Conservation (phyloP, 2,329 filamentous ascomycete species). For the Phaeosphaeriaceae sp. region DNA sequence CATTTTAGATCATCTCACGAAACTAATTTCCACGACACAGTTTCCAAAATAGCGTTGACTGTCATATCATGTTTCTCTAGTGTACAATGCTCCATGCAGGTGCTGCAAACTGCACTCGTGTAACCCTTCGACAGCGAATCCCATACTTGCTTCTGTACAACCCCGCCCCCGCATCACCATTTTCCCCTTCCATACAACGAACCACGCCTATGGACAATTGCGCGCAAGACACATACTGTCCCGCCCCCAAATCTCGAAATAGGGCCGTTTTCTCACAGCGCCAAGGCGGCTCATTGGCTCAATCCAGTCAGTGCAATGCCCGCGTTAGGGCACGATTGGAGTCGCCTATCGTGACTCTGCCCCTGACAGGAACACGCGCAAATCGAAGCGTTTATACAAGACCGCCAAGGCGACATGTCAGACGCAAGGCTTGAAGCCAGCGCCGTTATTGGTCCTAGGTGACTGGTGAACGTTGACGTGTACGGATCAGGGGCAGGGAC, state of each 20-base stretch:
- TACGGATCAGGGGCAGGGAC: slow-evolving; percentile 6
- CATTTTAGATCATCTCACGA: background rate
- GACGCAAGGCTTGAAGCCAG: slow-evolving; percentile 17
- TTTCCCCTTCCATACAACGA: background rate
- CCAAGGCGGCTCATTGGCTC: slow-evolving; percentile 21
- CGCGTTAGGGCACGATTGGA: slow-evolving; percentile 17
- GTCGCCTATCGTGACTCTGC: slow-evolving; percentile 15
- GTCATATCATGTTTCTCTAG: background rate
- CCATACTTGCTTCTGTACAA: too few species aligned
- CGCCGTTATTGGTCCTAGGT: background rate
- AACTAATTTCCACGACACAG: slow-evolving; percentile 10
- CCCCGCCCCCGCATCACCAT: background rate
- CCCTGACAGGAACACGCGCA: slow-evolving; percentile 11
- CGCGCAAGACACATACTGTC: slow-evolving; percentile 3
- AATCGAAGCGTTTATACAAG: slow-evolving; percentile 14
- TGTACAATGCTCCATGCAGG: background rate
- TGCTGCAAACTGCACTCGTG: background rate
- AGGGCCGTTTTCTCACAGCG: slow-evolving; percentile 11
- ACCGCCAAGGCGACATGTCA: slow-evolving; percentile 17
- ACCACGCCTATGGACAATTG: background rate
- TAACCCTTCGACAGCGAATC: background rate
- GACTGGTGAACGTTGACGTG: slow-evolving; percentile 5
- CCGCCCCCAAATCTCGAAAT: slow-evolving; percentile 4
- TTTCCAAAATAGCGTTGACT: too few species aligned
- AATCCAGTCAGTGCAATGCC: slow-evolving; percentile 13